Evolutionary conservation across 1,284 basidiomycete genomes (phyloP), one percentile per base, ranked within the genome.

Genomic region (Heliocybe sulcata): DNA sequence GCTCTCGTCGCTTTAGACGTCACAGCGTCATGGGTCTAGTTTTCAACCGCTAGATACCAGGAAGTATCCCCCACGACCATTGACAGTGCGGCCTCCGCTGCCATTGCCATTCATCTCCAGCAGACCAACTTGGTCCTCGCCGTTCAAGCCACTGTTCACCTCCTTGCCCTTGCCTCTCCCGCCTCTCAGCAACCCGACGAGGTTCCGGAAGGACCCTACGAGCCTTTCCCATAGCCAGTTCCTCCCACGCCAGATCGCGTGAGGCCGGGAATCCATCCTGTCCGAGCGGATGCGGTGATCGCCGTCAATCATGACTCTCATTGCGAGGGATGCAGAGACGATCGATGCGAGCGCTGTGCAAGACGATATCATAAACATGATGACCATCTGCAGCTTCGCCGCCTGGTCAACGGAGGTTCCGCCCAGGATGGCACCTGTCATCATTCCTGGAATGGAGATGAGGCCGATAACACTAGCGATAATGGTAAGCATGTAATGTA

Each of bases 341-440:
- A 90, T 84, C 3, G 82, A 77, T 2, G 83, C 80, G 26, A 93
- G 77, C 1, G 84, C 81, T 0, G 86, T 87, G 55, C 82, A 80
- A 0, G 90, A 85, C 1, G 85, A 84, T 54, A 94, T 90, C 86
- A 93, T 90, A 69, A 94, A 93, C 83, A 92, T 90, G 71, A 93
- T 91, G 57, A 93, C 84, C 86, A 92, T 92, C 64, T 94, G 92
- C 10, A 94, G 70, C 53, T 84, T 82, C 1, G 90, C 89, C 0
- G 92, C 92, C 69, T 92, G 90, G 50, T 90, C 79, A 51, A 94
- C 89, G 26, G 84, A 85, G 31, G 88, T 81, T 0, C 91, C 92
- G 20, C 90, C 92, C 16, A 94, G 82, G 59, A 94, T 88, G 1
- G 91, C 90, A 61, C 92, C 91, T 0, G 89, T 92, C 90, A 94